Base-by-base conservation (phyloP, 495 filamentous ascomycete genomes). In the Talaromyces ruber region DNA sequence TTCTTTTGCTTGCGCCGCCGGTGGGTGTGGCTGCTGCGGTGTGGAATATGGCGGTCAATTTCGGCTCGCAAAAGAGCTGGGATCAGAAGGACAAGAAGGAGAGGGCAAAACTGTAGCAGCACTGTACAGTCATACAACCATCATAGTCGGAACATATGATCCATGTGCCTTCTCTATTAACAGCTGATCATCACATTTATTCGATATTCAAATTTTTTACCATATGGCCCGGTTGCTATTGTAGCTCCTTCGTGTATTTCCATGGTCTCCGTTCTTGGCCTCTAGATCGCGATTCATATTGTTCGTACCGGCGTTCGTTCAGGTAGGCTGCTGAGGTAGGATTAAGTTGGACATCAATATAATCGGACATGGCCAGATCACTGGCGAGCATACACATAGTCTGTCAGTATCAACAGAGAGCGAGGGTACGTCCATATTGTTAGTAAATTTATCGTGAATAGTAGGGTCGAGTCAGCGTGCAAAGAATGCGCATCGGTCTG, bases 1-100 rank as follows among this genome's bases (percentile, higher is more conserved):
- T 87, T 68, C 75, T 94, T 65, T 79, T 90, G 74, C 67, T 86
- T 61, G 83, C 78, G 69, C 92, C 93, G 68, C 89, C 90, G 22
- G 62, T 93, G 60, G 92, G 83, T 6, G 84, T 84, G 29, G 74
- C 76, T 9, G 78, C 83, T 63, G 92, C 79, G 6, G 69, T 79
- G 59, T 88, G 86, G 86, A 86, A 80, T 67, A 82, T 89, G 65
- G 83, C 81, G 72, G 74, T 81, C 71, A 90, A 88, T 74, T 83
- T 83, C 73, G 78, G 74, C 71, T 82, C 84, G 61, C 85, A 88
- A 77, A 81, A 74, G 74, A 71, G 75, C 58, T 96, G 92, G 92
- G 81, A 84, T 70, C 76, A 79, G 74, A 78, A 82, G 70, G 85
- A 84, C 77, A 69, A 72, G 74, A 78, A 78, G 71, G 84, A 85